Evolutionary conservation across 306 rosid species (phyloP).

Genomic region (Citrullus mucosospermus): DNA sequence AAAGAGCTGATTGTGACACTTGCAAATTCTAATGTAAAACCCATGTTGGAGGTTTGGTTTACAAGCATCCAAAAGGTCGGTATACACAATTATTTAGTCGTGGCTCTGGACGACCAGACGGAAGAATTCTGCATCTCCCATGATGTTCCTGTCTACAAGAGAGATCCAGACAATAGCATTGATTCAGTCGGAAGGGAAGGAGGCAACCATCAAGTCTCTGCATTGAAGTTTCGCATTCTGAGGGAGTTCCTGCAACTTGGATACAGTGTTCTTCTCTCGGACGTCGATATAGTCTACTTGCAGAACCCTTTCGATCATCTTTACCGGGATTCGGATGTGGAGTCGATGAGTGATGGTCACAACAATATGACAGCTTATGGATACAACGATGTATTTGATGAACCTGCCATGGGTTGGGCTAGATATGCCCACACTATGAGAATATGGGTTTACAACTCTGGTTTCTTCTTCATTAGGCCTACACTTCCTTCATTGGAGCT

Average conservation of each 20-base stretch:
- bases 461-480: conserved; percentile 78
- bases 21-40: conserved; percentile 62
- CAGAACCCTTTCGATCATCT: conserved; percentile 84
- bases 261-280: conserved; percentile 72
- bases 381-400: conserved; percentile 74
- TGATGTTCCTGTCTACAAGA: conserved; percentile 63
- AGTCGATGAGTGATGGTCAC: conserved; percentile 90
- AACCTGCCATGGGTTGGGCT: conserved; percentile 92
- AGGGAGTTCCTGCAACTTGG: conserved; percentile 85
- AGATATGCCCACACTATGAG: conserved; percentile 88
- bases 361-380: conserved; percentile 73
- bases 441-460: conserved; percentile 92
- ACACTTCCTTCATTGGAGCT: conserved; percentile 85
- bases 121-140: conserved; percentile 57
- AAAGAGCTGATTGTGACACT: conserved; percentile 60
- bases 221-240: conserved; percentile 61
- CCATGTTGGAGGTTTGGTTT: conserved; percentile 63
- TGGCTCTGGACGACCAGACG: conserved; percentile 52
- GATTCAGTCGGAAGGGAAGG: conserved; percentile 51
- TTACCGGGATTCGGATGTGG: conserved; percentile 78
- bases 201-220: conserved; percentile 74
- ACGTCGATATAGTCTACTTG: conserved; percentile 72
- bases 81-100: conserved; percentile 59
- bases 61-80: conserved; percentile 63
- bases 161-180: conserved; percentile 60